A percentile compares a stretch with the other conserved stretches of the same genome.
phyloP scores from a whole-genome alignment of 2,329 filamentous ascomycete species.

The Gaeumannomyces sp. region DNA sequence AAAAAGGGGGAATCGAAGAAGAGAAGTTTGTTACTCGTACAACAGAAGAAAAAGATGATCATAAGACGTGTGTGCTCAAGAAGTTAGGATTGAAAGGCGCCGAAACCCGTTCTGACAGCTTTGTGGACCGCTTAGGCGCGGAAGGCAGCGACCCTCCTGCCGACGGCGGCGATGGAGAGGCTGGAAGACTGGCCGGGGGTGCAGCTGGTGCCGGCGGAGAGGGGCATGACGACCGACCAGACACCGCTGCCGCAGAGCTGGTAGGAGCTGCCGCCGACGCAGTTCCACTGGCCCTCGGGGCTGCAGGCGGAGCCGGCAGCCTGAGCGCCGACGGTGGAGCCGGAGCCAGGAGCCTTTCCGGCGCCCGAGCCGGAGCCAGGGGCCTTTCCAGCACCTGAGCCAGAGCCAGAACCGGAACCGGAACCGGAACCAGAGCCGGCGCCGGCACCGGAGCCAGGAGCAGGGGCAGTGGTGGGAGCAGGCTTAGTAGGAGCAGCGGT shows the following conservation, averaged over 20 bases:
- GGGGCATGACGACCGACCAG: slow-evolving; percentile 35
- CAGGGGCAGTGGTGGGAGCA: slow-evolving; percentile 19
- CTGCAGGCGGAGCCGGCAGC: slow-evolving; percentile 39
- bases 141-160: slow-evolving; percentile 18
- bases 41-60: slow-evolving; percentile 5
- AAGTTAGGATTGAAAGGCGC: background rate
- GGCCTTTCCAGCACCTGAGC: slow-evolving; percentile 14
- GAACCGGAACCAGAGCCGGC: slow-evolving; percentile 17
- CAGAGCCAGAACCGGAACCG: slow-evolving; percentile 14
- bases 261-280: slow-evolving; percentile 38
- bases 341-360: slow-evolving; percentile 10
- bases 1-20: slow-evolving; percentile 5
- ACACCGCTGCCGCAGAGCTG: slow-evolving; percentile 45
- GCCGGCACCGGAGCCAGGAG: slow-evolving; percentile 23
- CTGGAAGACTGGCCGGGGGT: slow-evolving; percentile 25
- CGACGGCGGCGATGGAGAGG: slow-evolving; percentile 19
- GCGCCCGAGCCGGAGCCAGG: slow-evolving; percentile 18
- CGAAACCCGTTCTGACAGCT: background rate
- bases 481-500: slow-evolving; percentile 14
- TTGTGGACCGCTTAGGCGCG: slow-evolving; percentile 14
- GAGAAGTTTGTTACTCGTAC: background rate
- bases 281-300: slow-evolving; percentile 44
- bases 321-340: slow-evolving; percentile 21
- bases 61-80: background rate
- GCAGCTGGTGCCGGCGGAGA: slow-evolving; percentile 42